A percentile compares a stretch with the other conserved stretches of the same genome.
Conservation (phyloP, 495 filamentous ascomycete genomes). For the Astrothelium macrocarpum region DNA sequence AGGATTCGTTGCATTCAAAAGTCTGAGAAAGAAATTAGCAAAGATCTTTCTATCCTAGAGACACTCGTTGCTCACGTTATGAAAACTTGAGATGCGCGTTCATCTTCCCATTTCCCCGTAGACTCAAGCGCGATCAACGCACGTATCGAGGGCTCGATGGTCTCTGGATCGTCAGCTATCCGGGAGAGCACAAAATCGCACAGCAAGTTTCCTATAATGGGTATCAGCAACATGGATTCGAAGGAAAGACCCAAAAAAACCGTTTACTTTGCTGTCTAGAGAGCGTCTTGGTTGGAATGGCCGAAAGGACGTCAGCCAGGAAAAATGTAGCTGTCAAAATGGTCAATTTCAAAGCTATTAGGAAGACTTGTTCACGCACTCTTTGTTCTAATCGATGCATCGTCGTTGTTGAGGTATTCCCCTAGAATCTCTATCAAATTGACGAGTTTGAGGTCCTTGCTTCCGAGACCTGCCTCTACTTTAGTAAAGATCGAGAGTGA, state of each 20-base stretch:
- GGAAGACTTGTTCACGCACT: conserved; percentile 14
- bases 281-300: conserved; percentile 49
- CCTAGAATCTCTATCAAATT: conserved; percentile 58
- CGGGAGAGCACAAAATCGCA: conserved; percentile 35
- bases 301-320: conserved; percentile 53
- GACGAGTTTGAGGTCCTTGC: conserved; percentile 52
- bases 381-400: conserved; percentile 52
- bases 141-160: conserved; percentile 28
- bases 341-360: not conserved
- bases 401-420: conserved; percentile 63
- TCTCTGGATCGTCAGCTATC: conserved; percentile 30
- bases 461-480: conserved; percentile 45
- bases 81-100: conserved; percentile 25
- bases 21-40: conserved; percentile 12
- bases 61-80: conserved; percentile 17
- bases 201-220: conserved; percentile 27
- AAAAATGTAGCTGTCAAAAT: conserved; percentile 46
- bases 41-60: not conserved
- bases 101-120: conserved; percentile 32
- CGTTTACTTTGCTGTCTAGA: conserved; percentile 51
- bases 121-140: conserved; percentile 30
- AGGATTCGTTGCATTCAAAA: conserved; percentile 30
- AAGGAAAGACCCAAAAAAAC: not conserved
- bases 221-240: not conserved
- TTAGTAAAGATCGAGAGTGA: conserved; percentile 13